A percentile compares a stretch with the other conserved stretches of the same genome.
phyloP scores from a whole-genome alignment of 495 filamentous ascomycete species.

The Symbiotaphrina buchneri region DNA sequence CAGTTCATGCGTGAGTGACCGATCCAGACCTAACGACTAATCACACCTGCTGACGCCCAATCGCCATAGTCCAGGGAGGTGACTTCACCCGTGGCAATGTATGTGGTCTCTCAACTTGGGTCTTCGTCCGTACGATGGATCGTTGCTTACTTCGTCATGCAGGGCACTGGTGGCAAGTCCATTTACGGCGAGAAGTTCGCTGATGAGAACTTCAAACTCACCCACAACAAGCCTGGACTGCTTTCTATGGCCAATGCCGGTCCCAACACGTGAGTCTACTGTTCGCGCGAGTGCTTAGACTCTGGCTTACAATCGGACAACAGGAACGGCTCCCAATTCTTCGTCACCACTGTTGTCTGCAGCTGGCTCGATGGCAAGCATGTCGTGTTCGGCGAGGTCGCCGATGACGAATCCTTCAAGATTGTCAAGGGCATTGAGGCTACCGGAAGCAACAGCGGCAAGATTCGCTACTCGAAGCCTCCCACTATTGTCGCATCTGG shows the following conservation, averaged over 20 bases:
- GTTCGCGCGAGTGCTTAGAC: not conserved
- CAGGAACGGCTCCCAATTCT: conserved; percentile 63
- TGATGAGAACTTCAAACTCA: conserved; percentile 55
- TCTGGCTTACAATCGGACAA: not conserved
- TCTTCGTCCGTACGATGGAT: not conserved
- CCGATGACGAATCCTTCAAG: conserved; percentile 32
- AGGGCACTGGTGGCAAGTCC: conserved; percentile 72
- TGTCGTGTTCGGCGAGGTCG: conserved; percentile 64
- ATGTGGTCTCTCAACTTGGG: conserved; percentile 7
- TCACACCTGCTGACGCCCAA: no score
- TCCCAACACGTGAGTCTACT: conserved; percentile 41
- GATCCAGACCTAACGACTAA: no score
- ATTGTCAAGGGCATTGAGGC: conserved; percentile 57
- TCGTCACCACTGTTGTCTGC: conserved; percentile 51
- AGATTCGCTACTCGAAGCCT: conserved; percentile 31
- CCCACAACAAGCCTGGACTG: conserved; percentile 37
- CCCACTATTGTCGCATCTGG: conserved; percentile 44
- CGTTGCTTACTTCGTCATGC: conserved; percentile 3
- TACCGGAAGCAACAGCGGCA: conserved; percentile 36
- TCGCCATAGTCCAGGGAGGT: conserved; percentile 26
- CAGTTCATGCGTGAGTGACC: conserved; percentile 29
- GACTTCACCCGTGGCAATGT: conserved; percentile 27
- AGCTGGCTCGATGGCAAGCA: conserved; percentile 59
- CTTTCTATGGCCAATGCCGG: conserved; percentile 76
- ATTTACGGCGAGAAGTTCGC: conserved; percentile 75